Conservation (phyloP, 2,329 filamentous ascomycete species). For the Aspergillus alliaceus region DNA sequence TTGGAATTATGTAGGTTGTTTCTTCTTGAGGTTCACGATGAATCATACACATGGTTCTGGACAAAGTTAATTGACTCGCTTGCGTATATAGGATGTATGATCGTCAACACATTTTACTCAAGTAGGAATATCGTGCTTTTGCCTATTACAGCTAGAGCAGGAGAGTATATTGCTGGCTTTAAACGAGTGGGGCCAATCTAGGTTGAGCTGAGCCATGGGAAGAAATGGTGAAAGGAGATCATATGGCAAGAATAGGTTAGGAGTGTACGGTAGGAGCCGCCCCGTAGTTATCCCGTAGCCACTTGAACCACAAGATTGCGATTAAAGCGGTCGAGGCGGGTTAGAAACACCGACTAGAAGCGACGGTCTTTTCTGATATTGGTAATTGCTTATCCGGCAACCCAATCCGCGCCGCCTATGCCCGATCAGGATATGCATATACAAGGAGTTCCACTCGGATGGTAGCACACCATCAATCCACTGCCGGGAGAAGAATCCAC, state of each 20-base stretch:
- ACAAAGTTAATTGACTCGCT: not conserved
- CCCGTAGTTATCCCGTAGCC: not conserved
- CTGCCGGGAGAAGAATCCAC: not conserved
- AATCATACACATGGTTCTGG: not conserved
- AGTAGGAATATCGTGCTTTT: not conserved
- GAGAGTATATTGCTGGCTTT: not conserved
- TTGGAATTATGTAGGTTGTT: too few species aligned
- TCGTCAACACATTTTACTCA: not conserved
- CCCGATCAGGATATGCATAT: not conserved
- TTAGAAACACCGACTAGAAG: not conserved
- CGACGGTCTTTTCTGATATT: too few species aligned
- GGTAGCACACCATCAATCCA: too few species aligned
- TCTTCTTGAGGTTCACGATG: not conserved
- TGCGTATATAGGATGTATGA: not conserved
- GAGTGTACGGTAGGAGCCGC: not conserved
- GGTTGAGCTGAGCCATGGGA: not conserved
- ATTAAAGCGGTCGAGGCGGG: too few species aligned
- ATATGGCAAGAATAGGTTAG: not conserved
- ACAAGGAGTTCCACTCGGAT: not conserved
- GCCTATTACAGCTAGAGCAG: not conserved
- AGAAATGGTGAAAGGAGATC: not conserved
- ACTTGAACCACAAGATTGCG: not conserved
- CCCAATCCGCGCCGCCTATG: not conserved
- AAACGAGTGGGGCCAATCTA: not conserved
- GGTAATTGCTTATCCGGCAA: not conserved